Conservation (phyloP, 78 protist genomes). For the Creolimax fragrantissima region DNA sequence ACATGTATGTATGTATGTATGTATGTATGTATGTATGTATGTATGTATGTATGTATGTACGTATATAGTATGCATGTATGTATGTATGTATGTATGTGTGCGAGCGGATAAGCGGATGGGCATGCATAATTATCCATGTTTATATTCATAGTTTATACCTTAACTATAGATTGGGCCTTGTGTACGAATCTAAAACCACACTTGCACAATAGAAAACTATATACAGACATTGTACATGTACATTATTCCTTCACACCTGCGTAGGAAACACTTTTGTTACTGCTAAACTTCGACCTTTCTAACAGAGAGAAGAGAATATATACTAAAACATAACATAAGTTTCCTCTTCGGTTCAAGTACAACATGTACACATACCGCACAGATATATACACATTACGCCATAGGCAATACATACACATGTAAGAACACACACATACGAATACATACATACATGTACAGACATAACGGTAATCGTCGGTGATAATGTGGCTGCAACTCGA, state of each 20-base stretch:
- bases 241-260: not conserved
- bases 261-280: not conserved
- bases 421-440: not conserved
- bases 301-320: not conserved
- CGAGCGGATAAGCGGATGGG: not conserved
- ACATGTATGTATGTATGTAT: not conserved
- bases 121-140: not conserved
- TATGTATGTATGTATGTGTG: not conserved
- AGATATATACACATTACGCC: not conserved
- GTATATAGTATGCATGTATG: not conserved
- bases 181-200: not conserved
- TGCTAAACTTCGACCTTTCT: not conserved
- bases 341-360: not conserved
- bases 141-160: too few relatives aligned
- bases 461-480: not conserved
- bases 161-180: too few relatives aligned
- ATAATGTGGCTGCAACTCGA: not conserved
- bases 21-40: not conserved
- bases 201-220: not conserved
- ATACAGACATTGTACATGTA: not conserved
- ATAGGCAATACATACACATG: not conserved
- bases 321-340: not conserved
- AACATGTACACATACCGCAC: not conserved
- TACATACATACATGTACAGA: not conserved
- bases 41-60: not conserved